Evolutionary conservation across 2,329 filamentous ascomycete species (phyloP), one percentile per base, ranked within the genome.

Genomic region (Penicillium sclerotiorum): DNA sequence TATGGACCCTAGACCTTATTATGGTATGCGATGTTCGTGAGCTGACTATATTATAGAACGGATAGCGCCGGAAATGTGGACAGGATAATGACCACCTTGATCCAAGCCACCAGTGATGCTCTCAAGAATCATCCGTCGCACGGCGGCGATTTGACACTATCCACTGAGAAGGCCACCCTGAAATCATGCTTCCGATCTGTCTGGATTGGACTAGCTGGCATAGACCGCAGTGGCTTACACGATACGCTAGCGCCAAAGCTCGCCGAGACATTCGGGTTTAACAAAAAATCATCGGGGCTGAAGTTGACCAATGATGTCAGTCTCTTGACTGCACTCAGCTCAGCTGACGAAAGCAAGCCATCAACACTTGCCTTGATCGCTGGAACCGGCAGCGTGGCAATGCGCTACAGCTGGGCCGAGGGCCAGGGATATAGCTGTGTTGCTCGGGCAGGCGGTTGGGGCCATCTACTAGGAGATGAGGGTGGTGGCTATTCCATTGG

Each of bases 371-470:
- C 74, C 2, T 55, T 77, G 5, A 68, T 77, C 5, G 73, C 73
- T 9, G 75, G 75, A 0, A 77, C 75, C 0, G 74, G 75, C 0
- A 74, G 72, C 8, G 64, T 77, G 2, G 70, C 68, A n/a, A 75
- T 75, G 64, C 64, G 63, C 15, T 77, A 71, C 55, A 49, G 50
- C 8, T 57, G 58, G 41, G 39, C 44, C 4, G 44, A 47, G 0
- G 38, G 46, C n/a, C 22, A 33, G 8, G 46, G 41, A 21, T 64
- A 68, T 27, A 35, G 53, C 6, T 65, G 66, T 1, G 62, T 64
- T 2, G 65, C 63, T n/a, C 65, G 74, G 3, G 63, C 65, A 4
- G 75, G 75, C 2, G 75, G 75, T 11, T 77, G 75, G 75, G 74
- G 75, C 3, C 62, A 70, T 47, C 57, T 76, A 5, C 59, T 77